Base-by-base conservation (phyloP, 2,329 filamentous ascomycete genomes). In the Cladosporium sp. region DNA sequence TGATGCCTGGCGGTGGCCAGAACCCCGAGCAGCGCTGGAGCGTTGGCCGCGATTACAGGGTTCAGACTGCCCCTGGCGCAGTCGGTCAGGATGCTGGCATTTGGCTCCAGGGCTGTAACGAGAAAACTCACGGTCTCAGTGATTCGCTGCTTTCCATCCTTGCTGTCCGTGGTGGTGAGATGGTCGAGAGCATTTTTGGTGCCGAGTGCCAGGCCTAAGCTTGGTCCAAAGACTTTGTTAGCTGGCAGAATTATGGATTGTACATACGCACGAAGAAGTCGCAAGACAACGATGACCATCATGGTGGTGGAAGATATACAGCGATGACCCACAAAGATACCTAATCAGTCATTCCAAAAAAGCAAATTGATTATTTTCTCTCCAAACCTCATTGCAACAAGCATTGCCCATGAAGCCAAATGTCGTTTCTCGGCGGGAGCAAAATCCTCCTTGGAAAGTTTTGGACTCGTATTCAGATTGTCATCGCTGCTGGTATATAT, bases 61-160 rank as follows among this genome's bases (percentile, higher is more conserved):
- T 97, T 58, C 81, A 88, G 66, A 92, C 96, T 75, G 83, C 86
- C 58, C 80, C 85, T 1, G 88, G 86, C 33, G 83, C 85, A 57
- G 89, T 98, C 37, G 85, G 87, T n/a, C 75, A 84, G 0, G 87
- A 89, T 53, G 90, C 92, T 16, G 93, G 93, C 3, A 84, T 98
- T 66, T 98, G 91, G 90, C 83, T 98, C 72, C 95, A 98, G 78
- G 94, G 94, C 35, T 97, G 93, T 81, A 96, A 93, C 76, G 93
- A 98, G 82, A 88, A 85, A 68, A 96, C 93, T 37, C 94, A 98
- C 78, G 94, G 94, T 67, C 90, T 94, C n/a, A 77, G 77, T 29
- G 77, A 78, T 65, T 74, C 76, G 1, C 65, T 79, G 56, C 70
- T 79, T 23, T 77, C 75, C 7, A 75, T 79, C 26, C 70, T 78